phyloP scores from a whole-genome alignment of 2,329 filamentous ascomycete species.

The Polychaeton citri region DNA sequence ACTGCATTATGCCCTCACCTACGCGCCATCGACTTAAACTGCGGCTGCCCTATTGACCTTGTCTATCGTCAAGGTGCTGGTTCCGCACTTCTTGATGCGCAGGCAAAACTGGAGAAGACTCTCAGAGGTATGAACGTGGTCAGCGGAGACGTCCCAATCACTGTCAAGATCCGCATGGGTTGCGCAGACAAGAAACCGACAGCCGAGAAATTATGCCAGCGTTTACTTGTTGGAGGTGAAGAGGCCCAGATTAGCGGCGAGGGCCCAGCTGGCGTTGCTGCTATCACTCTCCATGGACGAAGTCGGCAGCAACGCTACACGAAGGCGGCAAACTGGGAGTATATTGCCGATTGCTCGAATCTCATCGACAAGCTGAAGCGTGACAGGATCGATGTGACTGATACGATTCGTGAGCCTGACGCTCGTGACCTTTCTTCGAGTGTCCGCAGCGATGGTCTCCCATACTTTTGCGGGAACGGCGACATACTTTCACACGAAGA shows the following conservation, averaged over 20 bases:
- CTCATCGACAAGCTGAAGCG: constrained; percentile 70
- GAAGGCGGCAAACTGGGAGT: constrained; percentile 81
- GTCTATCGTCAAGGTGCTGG: constrained; percentile 80
- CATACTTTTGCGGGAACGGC: constrained; percentile 87
- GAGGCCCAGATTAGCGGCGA: constrained; percentile 53
- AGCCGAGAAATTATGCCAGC: constrained; percentile 67
- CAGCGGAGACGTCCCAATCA: constrained; percentile 80
- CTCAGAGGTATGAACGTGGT: constrained; percentile 91
- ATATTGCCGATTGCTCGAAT: constrained; percentile 80
- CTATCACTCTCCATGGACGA: constrained; percentile 89
- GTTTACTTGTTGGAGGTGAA: constrained; percentile 65
- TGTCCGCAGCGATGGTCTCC: constrained; percentile 42
- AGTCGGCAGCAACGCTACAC: constrained; percentile 93
- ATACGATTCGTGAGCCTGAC: constrained; percentile 70
- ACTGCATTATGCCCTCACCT: constrained; percentile 66
- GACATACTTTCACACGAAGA: constrained; percentile 90
- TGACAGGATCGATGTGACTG: constrained; percentile 50
- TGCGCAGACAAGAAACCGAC: constrained; percentile 68
- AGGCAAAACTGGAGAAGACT: constrained; percentile 83
- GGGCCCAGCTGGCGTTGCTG: constrained; percentile 74
- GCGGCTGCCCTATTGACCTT: constrained; percentile 91
- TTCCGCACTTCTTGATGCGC: constrained; percentile 80
- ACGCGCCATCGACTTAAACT: constrained; percentile 88
- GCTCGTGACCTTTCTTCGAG: constrained; percentile 55
- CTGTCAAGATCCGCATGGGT: constrained; percentile 87